These are phyloP conservation scores for Senna siamea DNA, from an alignment of 306 rosid genomes.

Conservation along the genomic window DNA sequence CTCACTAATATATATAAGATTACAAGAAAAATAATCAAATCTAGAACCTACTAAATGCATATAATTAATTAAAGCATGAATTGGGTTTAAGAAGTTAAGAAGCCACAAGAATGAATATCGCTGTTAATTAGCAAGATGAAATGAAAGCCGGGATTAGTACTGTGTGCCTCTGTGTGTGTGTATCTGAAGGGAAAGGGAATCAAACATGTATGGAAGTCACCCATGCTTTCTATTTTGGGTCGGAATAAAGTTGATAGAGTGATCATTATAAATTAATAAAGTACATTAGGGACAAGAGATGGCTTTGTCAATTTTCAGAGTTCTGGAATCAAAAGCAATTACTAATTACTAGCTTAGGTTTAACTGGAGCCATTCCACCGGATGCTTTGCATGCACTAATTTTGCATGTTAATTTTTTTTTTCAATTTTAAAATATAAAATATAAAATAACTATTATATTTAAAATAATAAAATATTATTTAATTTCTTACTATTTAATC, in stretches of 20 bases:
- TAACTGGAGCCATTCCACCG: constrained; percentile 36
- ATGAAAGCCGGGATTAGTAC: not conserved
- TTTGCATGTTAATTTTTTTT: too few relatives aligned
- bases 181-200: not conserved
- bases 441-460: too few relatives aligned
- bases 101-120: not conserved
- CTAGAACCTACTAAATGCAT: not conserved
- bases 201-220: not conserved
- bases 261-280: not conserved
- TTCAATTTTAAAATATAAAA: too few relatives aligned
- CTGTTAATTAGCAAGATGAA: not conserved
- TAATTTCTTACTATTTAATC: too few relatives aligned
- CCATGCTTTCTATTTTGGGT: constrained; percentile 34
- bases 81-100: not conserved
- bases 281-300: constrained; percentile 1
- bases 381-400: too few relatives aligned
- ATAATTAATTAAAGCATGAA: too few relatives aligned
- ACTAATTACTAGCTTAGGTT: not conserved
- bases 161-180: too few relatives aligned
- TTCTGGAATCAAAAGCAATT: constrained; percentile 33
- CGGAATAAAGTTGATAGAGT: constrained; percentile 23
- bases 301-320: not conserved
- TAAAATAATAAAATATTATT: too few relatives aligned
- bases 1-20: too few relatives aligned
- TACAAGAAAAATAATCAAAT: not conserved